Evolutionary conservation across 2,329 filamentous ascomycete genomes (phyloP).

Genomic region (Grosmannia serpens): DNA sequence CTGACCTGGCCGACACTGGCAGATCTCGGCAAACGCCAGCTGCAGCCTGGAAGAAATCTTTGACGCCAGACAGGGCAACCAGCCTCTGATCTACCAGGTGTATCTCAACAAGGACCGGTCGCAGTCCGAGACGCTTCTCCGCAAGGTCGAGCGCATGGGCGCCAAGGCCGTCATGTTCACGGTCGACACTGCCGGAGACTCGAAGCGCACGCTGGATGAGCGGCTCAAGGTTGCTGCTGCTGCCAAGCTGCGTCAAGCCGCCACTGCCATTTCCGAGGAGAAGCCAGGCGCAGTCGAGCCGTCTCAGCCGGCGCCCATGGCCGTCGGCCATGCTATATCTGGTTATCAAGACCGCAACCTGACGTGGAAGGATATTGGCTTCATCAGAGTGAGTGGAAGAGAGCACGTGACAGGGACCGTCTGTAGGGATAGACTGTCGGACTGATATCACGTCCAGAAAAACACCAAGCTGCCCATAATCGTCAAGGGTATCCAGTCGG

Average conservation of each 20-base stretch:
- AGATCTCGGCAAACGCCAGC: constrained; percentile 7
- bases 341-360: constrained; percentile 33
- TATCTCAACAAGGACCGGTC: constrained; percentile 6
- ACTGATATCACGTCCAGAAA: not conserved
- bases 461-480: constrained; percentile 37
- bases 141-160: constrained; percentile 7
- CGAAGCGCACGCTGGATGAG: constrained; percentile 22
- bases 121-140: constrained; percentile 2
- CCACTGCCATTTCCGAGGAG: not conserved
- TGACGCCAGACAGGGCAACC: not conserved
- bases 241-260: not conserved
- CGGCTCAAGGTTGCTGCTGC: constrained; percentile 2
- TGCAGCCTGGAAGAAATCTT: constrained; percentile 7
- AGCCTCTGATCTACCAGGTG: constrained; percentile 3
- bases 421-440: not conserved
- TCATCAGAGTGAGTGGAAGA: constrained; percentile 35
- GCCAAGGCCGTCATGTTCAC: constrained; percentile 24
- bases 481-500: constrained; percentile 48
- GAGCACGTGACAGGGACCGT: not conserved
- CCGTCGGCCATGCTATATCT: constrained; percentile 22
- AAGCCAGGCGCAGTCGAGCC: not conserved
- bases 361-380: constrained; percentile 45
- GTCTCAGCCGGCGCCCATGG: not conserved
- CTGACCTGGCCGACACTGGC: not conserved
- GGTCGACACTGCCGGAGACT: constrained; percentile 30